Evolutionary conservation across 768 basidiomycete species (phyloP).

Genomic region (Leccinum sublutescens): DNA sequence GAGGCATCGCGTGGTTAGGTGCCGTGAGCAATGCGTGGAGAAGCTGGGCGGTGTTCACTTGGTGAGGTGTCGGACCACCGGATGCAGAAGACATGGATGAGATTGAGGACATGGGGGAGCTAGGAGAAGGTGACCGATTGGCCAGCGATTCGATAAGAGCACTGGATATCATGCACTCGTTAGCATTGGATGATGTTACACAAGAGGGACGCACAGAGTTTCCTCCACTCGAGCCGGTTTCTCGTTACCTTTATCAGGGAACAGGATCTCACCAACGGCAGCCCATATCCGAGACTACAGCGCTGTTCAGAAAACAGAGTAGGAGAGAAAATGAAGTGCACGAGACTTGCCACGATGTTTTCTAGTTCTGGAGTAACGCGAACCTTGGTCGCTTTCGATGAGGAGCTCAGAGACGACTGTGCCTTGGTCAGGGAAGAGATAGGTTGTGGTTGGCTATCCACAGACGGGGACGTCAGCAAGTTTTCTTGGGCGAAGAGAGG

Average conservation of each 20-base stretch:
- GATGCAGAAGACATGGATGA: slow-evolving; percentile 43
- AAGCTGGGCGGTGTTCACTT: slow-evolving; percentile 68
- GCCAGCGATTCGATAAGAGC: slow-evolving; percentile 58
- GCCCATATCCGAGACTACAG: slow-evolving; percentile 66
- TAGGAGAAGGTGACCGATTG: slow-evolving; percentile 46
- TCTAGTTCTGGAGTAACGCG: slow-evolving; percentile 64
- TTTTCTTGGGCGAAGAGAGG: neutral
- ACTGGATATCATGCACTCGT: slow-evolving; percentile 33
- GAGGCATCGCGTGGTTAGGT: slow-evolving; percentile 54
- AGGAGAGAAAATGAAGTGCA: neutral
- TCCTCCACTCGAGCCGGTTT: slow-evolving; percentile 55
- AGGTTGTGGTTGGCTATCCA: slow-evolving; percentile 6
- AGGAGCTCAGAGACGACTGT: slow-evolving; percentile 13
- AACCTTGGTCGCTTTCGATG: slow-evolving; percentile 36
- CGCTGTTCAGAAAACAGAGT: neutral
- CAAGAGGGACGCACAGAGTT: slow-evolving; percentile 50
- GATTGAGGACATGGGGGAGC: slow-evolving; percentile 57
- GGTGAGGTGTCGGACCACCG: slow-evolving; percentile 56
- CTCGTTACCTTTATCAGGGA: slow-evolving; percentile 46
- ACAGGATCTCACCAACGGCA: slow-evolving; percentile 61
- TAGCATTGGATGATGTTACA: neutral
- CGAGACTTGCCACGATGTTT: slow-evolving; percentile 52
- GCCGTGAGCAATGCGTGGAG: slow-evolving; percentile 57
- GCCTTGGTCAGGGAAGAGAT: slow-evolving; percentile 1
- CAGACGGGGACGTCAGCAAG: neutral